Evolutionary conservation across 768 basidiomycete genomes (phyloP), one percentile per base, ranked within the genome.

Genomic region (Termitomyces bulborhizus): DNA sequence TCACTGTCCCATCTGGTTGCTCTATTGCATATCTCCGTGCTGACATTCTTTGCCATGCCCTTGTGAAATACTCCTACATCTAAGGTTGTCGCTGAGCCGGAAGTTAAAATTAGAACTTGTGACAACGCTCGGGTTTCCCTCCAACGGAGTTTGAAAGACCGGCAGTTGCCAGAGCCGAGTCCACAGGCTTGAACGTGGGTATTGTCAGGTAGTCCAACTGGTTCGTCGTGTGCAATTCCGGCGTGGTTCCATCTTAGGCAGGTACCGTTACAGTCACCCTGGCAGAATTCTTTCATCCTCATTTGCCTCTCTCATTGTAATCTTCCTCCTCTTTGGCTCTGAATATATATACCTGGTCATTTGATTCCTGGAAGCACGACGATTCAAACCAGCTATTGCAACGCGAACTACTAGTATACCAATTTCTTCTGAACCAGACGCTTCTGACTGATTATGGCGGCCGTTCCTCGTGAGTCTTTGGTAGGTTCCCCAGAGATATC

Each of bases 401-500:
- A 49, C 48, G 36, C 13, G 12, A 39, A 48, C 34, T 15, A 5
- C 26, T 36, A 39, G n/a, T 48, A 48, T 37, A 48, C 15, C 46
- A 36, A 49, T 36, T 49, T 39, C 36, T 49, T 39, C 16, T 21
- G 3, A 37, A n/a, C 18, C 13, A 11, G 12, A 29, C 12, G 34
- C 34, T 34, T 34, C 34, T 34, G 27, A 51, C 31, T 44, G 29
- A 12, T 40, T 6, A 67, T 66, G 62, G 51, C 61, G 62, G 51
- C 61, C n/a, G 57, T 60, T 57, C 50, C 65, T 50, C 61, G 66
- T 51, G 66, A 67, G 62, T 62, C 64, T 50, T 57, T 71, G 57
- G 68, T 64, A 60, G 58, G 62, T 51, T 12, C 37, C 52, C 31
- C 5, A 42, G 7, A 24, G 21, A 39, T 32, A 26, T 29, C 6